Evolutionary conservation across 208 protist species (phyloP).

Genomic region (Leishmania arabica): DNA sequence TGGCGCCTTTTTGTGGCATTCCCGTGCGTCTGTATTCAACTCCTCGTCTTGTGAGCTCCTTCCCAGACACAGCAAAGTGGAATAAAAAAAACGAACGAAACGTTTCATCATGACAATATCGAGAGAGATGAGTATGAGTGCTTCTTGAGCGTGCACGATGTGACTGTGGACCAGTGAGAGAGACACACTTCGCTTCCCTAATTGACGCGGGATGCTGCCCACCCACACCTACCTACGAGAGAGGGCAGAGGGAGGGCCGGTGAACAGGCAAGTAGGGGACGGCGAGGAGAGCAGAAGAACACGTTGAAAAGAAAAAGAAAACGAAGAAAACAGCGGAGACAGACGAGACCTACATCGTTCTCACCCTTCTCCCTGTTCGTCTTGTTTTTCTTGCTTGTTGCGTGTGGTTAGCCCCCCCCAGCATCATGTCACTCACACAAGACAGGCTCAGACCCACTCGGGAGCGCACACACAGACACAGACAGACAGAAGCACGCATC

Average conservation of each 20-base stretch:
- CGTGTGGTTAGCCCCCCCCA: too few relatives aligned
- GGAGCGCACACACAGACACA: too few relatives aligned
- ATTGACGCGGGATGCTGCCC: not conserved
- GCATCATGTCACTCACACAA: too few relatives aligned
- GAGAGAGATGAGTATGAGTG: not conserved
- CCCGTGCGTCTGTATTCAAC: not conserved
- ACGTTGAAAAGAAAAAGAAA: not conserved
- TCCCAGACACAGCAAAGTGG: not conserved
- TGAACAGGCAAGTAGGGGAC: not conserved
- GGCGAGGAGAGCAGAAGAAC: not conserved
- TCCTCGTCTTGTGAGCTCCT: slow-evolving; percentile 1
- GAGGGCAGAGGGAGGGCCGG: not conserved
- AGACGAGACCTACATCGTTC: too few relatives aligned
- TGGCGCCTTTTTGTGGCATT: not conserved
- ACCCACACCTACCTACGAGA: not conserved
- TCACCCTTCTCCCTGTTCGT: too few relatives aligned
- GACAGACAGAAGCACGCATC: too few relatives aligned
- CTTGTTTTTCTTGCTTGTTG: not conserved
- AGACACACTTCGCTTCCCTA: not conserved
- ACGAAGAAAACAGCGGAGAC: not conserved
- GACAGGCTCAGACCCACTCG: too few relatives aligned
- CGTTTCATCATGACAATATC: not conserved
- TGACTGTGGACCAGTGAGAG: not conserved
- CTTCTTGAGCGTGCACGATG: not conserved
- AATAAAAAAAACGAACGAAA: not conserved